Percentiles rank a stretch among this genome's conserved stretches.
Evolutionary conservation across 2,329 filamentous ascomycete genomes (phyloP).

Genomic region (Elsinoe necatrix): DNA sequence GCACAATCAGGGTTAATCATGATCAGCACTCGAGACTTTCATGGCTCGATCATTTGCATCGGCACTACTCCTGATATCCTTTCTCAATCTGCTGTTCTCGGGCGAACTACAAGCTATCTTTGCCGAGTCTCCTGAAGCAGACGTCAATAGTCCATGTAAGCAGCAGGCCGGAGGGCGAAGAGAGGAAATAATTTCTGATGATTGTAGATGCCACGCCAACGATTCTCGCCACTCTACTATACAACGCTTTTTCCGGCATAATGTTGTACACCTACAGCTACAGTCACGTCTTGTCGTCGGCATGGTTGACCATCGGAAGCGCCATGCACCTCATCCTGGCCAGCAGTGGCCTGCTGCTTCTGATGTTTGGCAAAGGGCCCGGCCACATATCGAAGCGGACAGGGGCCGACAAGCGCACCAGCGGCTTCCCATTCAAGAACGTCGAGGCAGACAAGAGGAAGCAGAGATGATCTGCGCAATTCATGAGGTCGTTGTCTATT

Average conservation of each 20-base stretch:
- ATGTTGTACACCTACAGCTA: constrained; percentile 60
- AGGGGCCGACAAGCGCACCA: constrained; percentile 56
- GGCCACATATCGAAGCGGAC: constrained; percentile 53
- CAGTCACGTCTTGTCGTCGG: constrained; percentile 44
- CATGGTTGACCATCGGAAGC: constrained; percentile 50
- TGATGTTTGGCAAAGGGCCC: constrained; percentile 47
- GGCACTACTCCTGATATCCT: constrained; percentile 53
- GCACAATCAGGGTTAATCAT: not conserved
- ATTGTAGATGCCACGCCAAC: constrained; percentile 49
- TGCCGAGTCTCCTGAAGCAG: not conserved
- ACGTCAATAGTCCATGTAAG: constrained; percentile 13
- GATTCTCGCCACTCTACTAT: constrained; percentile 56
- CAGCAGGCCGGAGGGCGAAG: too few relatives aligned
- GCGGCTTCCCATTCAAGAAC: constrained; percentile 57
- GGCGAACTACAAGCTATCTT: constrained; percentile 33
- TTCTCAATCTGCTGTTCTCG: constrained; percentile 56
- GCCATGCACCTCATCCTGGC: constrained; percentile 42
- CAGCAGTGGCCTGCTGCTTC: constrained; percentile 53
- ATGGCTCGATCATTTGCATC: constrained; percentile 62
- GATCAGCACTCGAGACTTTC: constrained; percentile 54
- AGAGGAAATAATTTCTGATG: not conserved
- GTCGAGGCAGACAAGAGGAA: constrained; percentile 47
- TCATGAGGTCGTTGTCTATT: not conserved
- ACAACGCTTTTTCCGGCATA: constrained; percentile 53
- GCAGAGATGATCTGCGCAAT: constrained; percentile 16